These are phyloP conservation scores for Cytospora piceicola DNA, from an alignment of 2,329 filamentous ascomycete species.

Conservation along the genomic window DNA sequence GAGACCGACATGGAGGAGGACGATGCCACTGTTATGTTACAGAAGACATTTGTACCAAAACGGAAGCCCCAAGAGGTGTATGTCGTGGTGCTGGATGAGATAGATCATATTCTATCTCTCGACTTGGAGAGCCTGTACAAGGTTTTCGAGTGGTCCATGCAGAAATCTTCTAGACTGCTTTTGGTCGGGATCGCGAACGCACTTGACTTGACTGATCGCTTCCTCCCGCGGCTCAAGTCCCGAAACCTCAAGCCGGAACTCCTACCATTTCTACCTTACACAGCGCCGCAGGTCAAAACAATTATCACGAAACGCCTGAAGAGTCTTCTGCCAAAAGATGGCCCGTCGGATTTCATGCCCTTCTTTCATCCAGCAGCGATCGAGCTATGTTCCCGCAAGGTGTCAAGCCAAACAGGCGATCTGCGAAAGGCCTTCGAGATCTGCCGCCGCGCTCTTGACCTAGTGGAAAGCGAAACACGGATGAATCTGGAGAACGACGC, in stretches of 20 bases:
- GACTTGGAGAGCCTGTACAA: conserved; percentile 89
- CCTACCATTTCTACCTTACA: conserved; percentile 92
- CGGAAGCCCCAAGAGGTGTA: conserved; percentile 63
- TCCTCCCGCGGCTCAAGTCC: conserved; percentile 89
- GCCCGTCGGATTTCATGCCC: conserved; percentile 67
- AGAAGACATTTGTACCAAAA: conserved; percentile 70
- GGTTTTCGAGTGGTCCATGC: conserved; percentile 95
- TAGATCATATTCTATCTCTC: conserved; percentile 88
- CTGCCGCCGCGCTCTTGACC: conserved; percentile 83
- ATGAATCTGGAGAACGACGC: conserved; percentile 69
- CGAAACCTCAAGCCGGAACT: conserved; percentile 89
- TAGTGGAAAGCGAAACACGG: conserved; percentile 83
- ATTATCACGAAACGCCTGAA: conserved; percentile 85
- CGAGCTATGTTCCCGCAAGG: conserved; percentile 91
- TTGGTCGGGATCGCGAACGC: conserved; percentile 96
- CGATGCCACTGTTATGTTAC: conserved; percentile 69
- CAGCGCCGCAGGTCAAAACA: conserved; percentile 79
- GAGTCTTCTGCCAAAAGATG: conserved; percentile 65
- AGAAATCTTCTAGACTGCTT: conserved; percentile 76
- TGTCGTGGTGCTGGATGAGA: conserved; percentile 90
- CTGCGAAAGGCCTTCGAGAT: conserved; percentile 95
- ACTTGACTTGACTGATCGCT: conserved; percentile 91
- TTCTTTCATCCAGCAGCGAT: conserved; percentile 95
- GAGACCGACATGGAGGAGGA: conserved; percentile 63
- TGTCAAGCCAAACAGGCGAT: conserved; percentile 92